Conservation (phyloP, 2,329 filamentous ascomycete species). For the Elsinoe arachidis region DNA sequence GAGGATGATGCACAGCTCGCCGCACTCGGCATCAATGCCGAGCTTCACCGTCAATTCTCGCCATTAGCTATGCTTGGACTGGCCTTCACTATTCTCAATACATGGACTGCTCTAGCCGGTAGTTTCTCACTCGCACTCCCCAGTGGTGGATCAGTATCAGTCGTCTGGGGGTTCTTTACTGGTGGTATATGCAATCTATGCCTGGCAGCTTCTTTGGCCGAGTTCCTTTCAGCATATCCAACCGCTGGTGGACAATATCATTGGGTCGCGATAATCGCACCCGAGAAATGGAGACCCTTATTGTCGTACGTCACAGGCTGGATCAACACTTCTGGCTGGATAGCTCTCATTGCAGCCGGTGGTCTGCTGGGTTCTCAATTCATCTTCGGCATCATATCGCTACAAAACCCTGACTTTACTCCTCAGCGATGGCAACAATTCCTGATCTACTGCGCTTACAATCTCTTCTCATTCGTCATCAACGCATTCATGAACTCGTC, state of each 20-base stretch:
- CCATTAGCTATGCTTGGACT: constrained; percentile 53
- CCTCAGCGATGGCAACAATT: constrained; percentile 62
- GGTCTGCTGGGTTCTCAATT: constrained; percentile 60
- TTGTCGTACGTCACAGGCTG: constrained; percentile 65
- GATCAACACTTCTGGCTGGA: constrained; percentile 66
- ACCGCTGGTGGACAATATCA: constrained; percentile 50
- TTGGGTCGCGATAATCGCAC: constrained; percentile 60
- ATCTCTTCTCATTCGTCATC: constrained; percentile 51
- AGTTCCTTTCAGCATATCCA: constrained; percentile 50
- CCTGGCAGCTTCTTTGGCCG: constrained; percentile 59
- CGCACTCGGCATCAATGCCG: constrained; percentile 49
- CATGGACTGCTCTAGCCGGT: constrained; percentile 53
- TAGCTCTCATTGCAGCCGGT: constrained; percentile 59
- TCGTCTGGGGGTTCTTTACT: constrained; percentile 60
- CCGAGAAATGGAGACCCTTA: constrained; percentile 50
- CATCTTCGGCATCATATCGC: constrained; percentile 54
- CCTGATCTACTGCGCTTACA: constrained; percentile 60
- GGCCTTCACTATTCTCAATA: constrained; percentile 56
- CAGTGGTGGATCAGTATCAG: constrained; percentile 60
- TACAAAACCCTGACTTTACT: constrained; percentile 52
- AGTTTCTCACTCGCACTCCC: constrained; percentile 55
- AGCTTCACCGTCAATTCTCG: constrained; percentile 51
- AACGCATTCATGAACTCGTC: constrained; percentile 57
- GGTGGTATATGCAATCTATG: constrained; percentile 59
- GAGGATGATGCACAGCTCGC: constrained; percentile 44